Conservation (phyloP, 805 yeast genomes). For the Pichia manshurica region DNA sequence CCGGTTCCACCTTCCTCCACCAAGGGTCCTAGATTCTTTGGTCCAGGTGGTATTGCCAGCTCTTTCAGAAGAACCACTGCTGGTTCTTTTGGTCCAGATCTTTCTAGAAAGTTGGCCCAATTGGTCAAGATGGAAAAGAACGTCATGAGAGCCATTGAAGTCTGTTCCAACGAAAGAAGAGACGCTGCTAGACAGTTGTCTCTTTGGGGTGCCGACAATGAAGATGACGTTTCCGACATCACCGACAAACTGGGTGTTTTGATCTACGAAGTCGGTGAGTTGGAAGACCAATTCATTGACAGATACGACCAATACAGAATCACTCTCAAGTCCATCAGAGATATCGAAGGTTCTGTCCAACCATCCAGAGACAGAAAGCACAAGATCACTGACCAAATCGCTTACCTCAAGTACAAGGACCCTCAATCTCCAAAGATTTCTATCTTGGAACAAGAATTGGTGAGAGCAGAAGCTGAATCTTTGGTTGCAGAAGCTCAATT, state of each 20-base stretch:
- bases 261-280: constrained; percentile 76
- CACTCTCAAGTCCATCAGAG: constrained; percentile 73
- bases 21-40: constrained; percentile 62
- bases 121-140: constrained; percentile 79
- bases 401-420: constrained; percentile 77
- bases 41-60: constrained; percentile 59
- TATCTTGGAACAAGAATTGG: constrained; percentile 81
- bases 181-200: constrained; percentile 79
- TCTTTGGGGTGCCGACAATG: constrained; percentile 83
- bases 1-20: constrained; percentile 76
- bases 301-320: constrained; percentile 81
- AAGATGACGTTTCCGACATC: constrained; percentile 79
- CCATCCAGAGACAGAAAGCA: constrained; percentile 84
- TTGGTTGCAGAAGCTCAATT: constrained; percentile 89
- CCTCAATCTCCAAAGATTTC: constrained; percentile 78
- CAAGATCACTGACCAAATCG: constrained; percentile 80
- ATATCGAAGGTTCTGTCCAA: constrained; percentile 82
- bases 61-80: constrained; percentile 60
- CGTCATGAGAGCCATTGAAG: constrained; percentile 71
- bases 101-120: constrained; percentile 66
- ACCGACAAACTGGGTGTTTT: constrained; percentile 84
- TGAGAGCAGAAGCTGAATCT: constrained; percentile 88
- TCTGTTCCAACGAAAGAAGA: constrained; percentile 71
- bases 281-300: constrained; percentile 83
- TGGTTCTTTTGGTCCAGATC: constrained; percentile 75